Evolutionary conservation across 257 asterid species (phyloP).

Genomic region (Fraxinus pennsylvanica): DNA sequence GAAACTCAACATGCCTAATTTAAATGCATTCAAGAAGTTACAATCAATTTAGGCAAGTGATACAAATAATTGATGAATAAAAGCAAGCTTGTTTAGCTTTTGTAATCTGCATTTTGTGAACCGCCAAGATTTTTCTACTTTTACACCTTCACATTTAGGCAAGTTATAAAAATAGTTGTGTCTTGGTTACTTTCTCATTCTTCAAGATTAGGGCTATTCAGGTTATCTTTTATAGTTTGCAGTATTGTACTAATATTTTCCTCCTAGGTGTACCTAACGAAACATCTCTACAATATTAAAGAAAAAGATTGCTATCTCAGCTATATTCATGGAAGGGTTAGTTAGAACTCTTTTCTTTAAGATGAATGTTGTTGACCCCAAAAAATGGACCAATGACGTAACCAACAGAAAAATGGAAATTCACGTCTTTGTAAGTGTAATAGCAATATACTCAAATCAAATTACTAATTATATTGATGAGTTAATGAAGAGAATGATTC

Average conservation of each 20-base stretch:
- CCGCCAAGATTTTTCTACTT: not conserved
- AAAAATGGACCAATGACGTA: no score
- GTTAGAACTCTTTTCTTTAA: not conserved
- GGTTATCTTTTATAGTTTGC: not conserved
- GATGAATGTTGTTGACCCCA: not conserved
- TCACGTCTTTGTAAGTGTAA: no score
- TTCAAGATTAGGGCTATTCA: constrained; percentile 11
- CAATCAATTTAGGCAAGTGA: not conserved
- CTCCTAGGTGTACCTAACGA: not conserved
- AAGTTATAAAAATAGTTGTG: not conserved
- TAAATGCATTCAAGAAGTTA: constrained; percentile 14
- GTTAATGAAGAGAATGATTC: no score
- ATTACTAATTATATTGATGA: no score
- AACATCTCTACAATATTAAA: not conserved
- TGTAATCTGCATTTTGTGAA: not conserved
- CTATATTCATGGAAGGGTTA: not conserved
- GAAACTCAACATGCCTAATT: not conserved
- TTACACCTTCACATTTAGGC: not conserved
- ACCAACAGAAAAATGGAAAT: no score
- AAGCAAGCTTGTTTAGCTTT: not conserved
- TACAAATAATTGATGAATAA: not conserved
- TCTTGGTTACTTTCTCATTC: not conserved
- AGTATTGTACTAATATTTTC: not conserved
- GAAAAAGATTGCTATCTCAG: not conserved
- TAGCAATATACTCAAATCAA: no score